These are phyloP conservation scores for Triticum urartu DNA, from an alignment of 176 grass and related monocot genomes.

Conservation along the genomic window DNA sequence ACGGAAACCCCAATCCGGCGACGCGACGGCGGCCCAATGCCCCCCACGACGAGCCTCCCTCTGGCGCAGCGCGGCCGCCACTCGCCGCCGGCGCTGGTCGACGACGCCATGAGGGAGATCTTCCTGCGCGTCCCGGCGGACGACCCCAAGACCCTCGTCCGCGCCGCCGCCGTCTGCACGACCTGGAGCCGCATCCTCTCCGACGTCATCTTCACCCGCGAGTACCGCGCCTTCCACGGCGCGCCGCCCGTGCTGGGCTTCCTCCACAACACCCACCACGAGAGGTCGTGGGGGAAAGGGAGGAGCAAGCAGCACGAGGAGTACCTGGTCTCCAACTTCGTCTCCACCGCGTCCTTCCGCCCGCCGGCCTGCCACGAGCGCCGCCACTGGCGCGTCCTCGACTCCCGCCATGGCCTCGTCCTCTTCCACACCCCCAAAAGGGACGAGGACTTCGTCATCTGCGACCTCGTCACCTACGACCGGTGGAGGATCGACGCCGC, in stretches of 20 bases:
- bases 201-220: background rate
- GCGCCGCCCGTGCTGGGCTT: background rate
- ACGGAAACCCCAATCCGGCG: background rate
- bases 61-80: too few species aligned
- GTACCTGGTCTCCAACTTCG: background rate
- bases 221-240: background rate
- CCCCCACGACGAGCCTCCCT: background rate
- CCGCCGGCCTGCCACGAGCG: background rate
- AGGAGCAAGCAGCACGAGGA: background rate
- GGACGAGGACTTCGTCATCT: background rate
- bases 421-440: background rate
- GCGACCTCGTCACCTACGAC: background rate
- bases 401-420: constrained; percentile 13
- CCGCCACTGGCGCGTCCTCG: background rate
- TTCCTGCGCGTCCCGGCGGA: background rate
- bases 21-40: background rate
- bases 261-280: background rate
- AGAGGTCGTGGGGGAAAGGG: background rate
- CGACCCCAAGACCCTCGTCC: background rate
- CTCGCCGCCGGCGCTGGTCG: background rate
- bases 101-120: background rate
- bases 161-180: background rate
- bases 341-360: constrained; percentile 1
- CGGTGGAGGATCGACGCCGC: background rate
- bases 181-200: background rate